phyloP scores from a whole-genome alignment of 768 basidiomycete genomes.

The Lanmaoa rubissima region DNA sequence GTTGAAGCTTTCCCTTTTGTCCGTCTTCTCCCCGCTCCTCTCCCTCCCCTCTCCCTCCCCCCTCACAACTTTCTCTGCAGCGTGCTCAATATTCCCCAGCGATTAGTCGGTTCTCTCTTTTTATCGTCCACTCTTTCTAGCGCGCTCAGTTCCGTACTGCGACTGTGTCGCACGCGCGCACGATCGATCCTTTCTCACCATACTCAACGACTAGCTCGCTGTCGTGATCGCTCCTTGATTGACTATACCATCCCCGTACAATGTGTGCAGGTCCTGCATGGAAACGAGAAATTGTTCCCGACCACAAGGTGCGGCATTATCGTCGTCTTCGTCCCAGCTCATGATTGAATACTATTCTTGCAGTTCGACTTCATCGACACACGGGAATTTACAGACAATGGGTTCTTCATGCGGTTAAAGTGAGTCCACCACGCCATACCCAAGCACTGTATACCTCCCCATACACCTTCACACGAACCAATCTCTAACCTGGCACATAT shows the following conservation, averaged over 20 bases:
- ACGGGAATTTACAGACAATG: constrained; percentile 86
- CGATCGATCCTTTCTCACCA: constrained; percentile 26
- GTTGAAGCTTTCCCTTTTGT: constrained; percentile 10
- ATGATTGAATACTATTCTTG: constrained; percentile 1
- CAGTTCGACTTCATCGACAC: constrained; percentile 98
- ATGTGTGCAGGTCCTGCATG: constrained; percentile 69
- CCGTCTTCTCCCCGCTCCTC: neutral
- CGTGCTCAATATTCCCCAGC: constrained; percentile 1
- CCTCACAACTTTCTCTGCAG: constrained; percentile 19
- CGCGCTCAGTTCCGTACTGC: constrained; percentile 22
- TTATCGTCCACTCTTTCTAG: constrained; percentile 23
- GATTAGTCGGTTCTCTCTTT: constrained; percentile 21
- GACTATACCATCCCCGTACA: constrained; percentile 7
- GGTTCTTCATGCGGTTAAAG: constrained; percentile 85
- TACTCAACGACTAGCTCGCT: constrained; percentile 24
- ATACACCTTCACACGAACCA: neutral
- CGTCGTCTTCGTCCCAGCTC: neutral
- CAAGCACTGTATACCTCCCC: neutral
- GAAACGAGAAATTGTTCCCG: constrained; percentile 96
- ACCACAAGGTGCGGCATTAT: constrained; percentile 78
- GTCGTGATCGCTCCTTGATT: constrained; percentile 20
- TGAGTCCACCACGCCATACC: constrained; percentile 34
- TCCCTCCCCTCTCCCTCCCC: constrained; percentile 13
- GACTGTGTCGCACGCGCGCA: constrained; percentile 35
- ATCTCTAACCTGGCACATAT: constrained; percentile 11